These are phyloP conservation scores for Anethum foeniculum DNA, from an alignment of 140 eudicot species.

Conservation along the genomic window DNA sequence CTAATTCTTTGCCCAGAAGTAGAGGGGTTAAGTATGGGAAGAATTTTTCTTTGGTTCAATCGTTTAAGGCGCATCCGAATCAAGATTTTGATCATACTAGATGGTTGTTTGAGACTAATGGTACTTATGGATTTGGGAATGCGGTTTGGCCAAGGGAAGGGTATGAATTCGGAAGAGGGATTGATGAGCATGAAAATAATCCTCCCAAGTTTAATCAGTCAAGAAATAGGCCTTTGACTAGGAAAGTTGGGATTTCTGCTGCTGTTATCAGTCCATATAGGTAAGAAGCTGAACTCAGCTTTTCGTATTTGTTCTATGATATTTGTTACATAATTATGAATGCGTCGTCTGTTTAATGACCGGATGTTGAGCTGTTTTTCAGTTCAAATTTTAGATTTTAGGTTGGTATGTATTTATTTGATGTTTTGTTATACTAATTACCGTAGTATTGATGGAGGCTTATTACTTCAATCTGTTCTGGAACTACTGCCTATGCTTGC, in stretches of 20 bases:
- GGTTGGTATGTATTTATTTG: not conserved
- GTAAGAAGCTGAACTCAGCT: conserved; percentile 23
- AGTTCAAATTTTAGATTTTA: not conserved
- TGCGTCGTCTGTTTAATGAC: not conserved
- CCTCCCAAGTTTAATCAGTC: conserved; percentile 76
- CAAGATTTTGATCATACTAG: conserved; percentile 77
- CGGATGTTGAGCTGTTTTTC: not conserved
- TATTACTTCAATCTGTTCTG: not conserved
- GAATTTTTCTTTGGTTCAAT: conserved; percentile 70
- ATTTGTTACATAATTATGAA: not conserved
- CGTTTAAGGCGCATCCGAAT: conserved; percentile 58
- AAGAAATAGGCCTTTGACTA: conserved; percentile 75
- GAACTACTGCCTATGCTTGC: not conserved
- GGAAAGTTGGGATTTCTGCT: conserved; percentile 87
- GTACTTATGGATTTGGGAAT: conserved; percentile 95
- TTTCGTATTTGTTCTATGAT: not conserved
- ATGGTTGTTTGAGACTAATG: conserved; percentile 96
- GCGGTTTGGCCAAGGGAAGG: conserved; percentile 97
- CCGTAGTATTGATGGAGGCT: not conserved
- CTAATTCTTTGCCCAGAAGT: conserved; percentile 49
- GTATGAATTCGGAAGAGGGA: conserved; percentile 39
- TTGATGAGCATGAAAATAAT: conserved; percentile 44
- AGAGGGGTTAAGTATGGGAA: conserved; percentile 45
- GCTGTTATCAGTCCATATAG: conserved; percentile 95
- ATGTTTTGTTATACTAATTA: not conserved